Percentiles rank a stretch among this genome's conserved stretches.
Evolutionary conservation across 495 filamentous ascomycete genomes (phyloP).

Genomic region (Amphirosellinia nigrospora): DNA sequence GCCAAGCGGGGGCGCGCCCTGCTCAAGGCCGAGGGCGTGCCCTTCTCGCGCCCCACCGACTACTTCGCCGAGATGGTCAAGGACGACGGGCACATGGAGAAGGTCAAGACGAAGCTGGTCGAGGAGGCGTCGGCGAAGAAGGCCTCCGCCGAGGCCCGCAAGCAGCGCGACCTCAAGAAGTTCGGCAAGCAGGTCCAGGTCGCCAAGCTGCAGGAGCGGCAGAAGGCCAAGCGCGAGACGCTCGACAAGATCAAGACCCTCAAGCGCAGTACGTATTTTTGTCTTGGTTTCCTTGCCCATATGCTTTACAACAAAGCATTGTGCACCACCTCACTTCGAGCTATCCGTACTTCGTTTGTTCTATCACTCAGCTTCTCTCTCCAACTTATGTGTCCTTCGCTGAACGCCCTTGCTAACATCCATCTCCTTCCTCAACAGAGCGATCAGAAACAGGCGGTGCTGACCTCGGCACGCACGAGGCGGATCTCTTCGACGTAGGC

Average conservation of each 20-base stretch:
- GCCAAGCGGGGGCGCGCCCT: slow-evolving; percentile 70
- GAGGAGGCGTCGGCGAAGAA: slow-evolving; percentile 93
- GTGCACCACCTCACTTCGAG: not conserved
- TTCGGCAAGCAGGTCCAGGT: slow-evolving; percentile 99
- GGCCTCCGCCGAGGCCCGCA: slow-evolving; percentile 86
- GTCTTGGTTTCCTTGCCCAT: slow-evolving; percentile 5
- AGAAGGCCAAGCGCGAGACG: slow-evolving; percentile 86
- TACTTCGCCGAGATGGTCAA: slow-evolving; percentile 99
- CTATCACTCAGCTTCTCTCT: not conserved
- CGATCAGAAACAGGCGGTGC: slow-evolving; percentile 74
- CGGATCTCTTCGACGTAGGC: slow-evolving; percentile 92
- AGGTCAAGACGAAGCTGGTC: slow-evolving; percentile 90
- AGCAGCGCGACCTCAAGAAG: slow-evolving; percentile 95
- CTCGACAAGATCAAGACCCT: slow-evolving; percentile 91
- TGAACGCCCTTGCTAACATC: slow-evolving; percentile 17
- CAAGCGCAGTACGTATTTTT: slow-evolving; percentile 79
- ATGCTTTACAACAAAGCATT: slow-evolving; percentile 18
- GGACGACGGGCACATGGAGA: slow-evolving; percentile 96
- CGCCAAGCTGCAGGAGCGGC: slow-evolving; percentile 90
- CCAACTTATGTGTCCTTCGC: not conserved
- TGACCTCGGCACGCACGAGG: slow-evolving; percentile 68
- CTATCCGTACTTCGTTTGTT: not conserved
- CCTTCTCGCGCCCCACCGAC: slow-evolving; percentile 86
- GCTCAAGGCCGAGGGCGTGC: slow-evolving; percentile 80
- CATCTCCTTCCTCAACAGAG: slow-evolving; percentile 59